Percentiles rank a stretch among this genome's conserved stretches.
phyloP scores from a whole-genome alignment of 345 rosid genomes.

The Gossypium australe region DNA sequence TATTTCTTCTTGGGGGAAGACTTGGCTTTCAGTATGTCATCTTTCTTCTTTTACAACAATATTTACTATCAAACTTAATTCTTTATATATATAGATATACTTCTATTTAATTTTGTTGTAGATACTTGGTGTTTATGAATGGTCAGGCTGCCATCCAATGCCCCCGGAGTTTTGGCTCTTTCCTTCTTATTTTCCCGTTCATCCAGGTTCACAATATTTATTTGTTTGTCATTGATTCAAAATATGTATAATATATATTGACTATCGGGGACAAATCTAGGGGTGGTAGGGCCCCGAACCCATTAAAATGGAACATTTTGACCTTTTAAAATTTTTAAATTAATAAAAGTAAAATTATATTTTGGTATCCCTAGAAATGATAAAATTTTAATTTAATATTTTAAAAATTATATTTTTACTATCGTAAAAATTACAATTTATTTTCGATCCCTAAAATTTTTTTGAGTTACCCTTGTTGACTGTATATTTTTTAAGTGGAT shows the following conservation, averaged over 20 bases:
- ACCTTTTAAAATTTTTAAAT: too few relatives aligned
- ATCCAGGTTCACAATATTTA: slow-evolving; percentile 31
- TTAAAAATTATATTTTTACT: too few relatives aligned
- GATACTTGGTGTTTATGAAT: slow-evolving; percentile 31
- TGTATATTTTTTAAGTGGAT: too few relatives aligned
- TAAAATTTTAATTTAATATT: too few relatives aligned
- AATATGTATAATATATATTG: not conserved
- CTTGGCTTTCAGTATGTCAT: slow-evolving; percentile 3
- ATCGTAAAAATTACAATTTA: too few relatives aligned
- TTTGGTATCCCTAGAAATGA: accelerated
- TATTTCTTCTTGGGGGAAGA: slow-evolving; percentile 7
- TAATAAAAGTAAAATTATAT: too few relatives aligned
- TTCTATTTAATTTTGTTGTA: not conserved
- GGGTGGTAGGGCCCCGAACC: too few relatives aligned
- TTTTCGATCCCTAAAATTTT: too few relatives aligned
- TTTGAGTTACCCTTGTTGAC: too few relatives aligned
- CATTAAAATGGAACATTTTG: too few relatives aligned
- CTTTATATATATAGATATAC: not conserved
- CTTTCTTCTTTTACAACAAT: not conserved
- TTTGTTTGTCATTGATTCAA: not conserved
- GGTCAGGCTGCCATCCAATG: slow-evolving; percentile 63
- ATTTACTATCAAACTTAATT: too few relatives aligned
- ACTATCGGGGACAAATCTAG: too few relatives aligned
- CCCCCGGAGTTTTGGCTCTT: slow-evolving; percentile 69
- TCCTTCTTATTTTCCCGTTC: slow-evolving; percentile 45